Base-by-base conservation (phyloP, 345 rosid genomes). In the Pugionium dolabratum region DNA sequence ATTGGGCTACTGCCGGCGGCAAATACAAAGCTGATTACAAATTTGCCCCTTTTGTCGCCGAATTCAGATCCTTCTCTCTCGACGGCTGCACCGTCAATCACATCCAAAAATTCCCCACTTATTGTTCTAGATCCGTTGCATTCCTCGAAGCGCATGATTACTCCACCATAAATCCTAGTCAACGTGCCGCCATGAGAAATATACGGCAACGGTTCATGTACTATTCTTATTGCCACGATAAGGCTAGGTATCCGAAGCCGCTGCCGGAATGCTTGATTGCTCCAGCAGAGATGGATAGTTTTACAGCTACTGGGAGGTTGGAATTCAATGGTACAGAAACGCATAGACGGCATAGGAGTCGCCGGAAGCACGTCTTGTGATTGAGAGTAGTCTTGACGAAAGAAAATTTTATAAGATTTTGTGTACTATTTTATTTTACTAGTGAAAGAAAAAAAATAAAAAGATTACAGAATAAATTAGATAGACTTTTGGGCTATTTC, bases 1-100 rank as follows among this genome's bases (percentile, higher is more conserved):
- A 66, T 51, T 94, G 99, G 97, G 96, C 99, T 7, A 91, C 99
- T 3, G 72, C 83, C 0, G 96, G 99, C 1, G 99, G 99, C 0
- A 82, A 76, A 66, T 72, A 69, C 78, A 87, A 85, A 69, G 97
- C 81, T 1, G 71, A 94, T 44, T 88, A 94, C 72, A 80, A 81
- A 52, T 94, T 74, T 63, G 84, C 95, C 1, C 96, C 97, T 0
- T 94, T 94, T 44, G 67, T 78, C 1, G 77, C 95, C 8, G 95
- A 89, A 26, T 94, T 84, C 42, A 85, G 77, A 66, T 85, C 83
- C 4, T 71, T 94, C 5, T 81, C 75, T 6, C 76, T 90, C 0
- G 87, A 85, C 1, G 97, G 99, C 9, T 94, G 99, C 53, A 65
- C 86, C 0, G 78, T 79, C 1, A 86, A 87, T 26, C 88, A 96